These are phyloP conservation scores for Yamadazyma akitaensis DNA, from an alignment of 805 yeast species.

Conservation along the genomic window DNA sequence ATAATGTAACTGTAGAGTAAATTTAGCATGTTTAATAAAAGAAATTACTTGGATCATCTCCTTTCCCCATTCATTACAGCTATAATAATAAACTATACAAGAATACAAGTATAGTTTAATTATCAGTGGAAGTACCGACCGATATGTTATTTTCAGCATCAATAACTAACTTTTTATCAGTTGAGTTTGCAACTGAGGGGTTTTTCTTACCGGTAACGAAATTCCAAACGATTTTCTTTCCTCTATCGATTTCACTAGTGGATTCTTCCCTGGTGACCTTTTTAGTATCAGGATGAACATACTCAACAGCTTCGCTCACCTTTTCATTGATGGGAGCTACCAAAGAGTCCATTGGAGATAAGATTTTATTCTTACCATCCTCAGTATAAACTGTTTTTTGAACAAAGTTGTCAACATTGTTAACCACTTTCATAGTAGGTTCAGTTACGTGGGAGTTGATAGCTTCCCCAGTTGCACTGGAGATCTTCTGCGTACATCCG, in stretches of 20 bases:
- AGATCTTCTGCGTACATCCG: conserved; percentile 13
- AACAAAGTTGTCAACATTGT: conserved; percentile 48
- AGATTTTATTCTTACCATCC: conserved; percentile 58
- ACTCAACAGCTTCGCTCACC: conserved; percentile 43
- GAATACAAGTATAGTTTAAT: conserved; percentile 14
- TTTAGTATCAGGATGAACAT: conserved; percentile 44
- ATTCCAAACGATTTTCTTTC: conserved; percentile 12
- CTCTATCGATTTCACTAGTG: conserved; percentile 51
- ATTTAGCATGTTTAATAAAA: conserved; percentile 11
- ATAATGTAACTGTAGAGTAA: conserved; percentile 10
- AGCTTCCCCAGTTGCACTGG: conserved; percentile 11
- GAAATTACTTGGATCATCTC: background rate
- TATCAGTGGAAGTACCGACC: background rate
- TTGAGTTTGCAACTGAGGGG: conserved; percentile 5
- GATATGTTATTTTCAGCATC: conserved; percentile 15
- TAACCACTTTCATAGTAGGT: conserved; percentile 49
- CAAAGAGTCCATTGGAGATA: conserved; percentile 61
- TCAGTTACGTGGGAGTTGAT: conserved; percentile 22
- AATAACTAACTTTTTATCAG: conserved; percentile 18
- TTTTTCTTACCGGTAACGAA: conserved; percentile 7
- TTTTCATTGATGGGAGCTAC: conserved; percentile 59
- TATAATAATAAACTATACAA: conserved; percentile 16
- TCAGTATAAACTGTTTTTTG: conserved; percentile 52
- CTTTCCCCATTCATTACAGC: background rate
- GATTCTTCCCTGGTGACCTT: conserved; percentile 40